A percentile compares a stretch with the other conserved stretches of the same genome.
Conservation (phyloP, 2,329 filamentous ascomycete species). For the Trichophyton verrucosum region DNA sequence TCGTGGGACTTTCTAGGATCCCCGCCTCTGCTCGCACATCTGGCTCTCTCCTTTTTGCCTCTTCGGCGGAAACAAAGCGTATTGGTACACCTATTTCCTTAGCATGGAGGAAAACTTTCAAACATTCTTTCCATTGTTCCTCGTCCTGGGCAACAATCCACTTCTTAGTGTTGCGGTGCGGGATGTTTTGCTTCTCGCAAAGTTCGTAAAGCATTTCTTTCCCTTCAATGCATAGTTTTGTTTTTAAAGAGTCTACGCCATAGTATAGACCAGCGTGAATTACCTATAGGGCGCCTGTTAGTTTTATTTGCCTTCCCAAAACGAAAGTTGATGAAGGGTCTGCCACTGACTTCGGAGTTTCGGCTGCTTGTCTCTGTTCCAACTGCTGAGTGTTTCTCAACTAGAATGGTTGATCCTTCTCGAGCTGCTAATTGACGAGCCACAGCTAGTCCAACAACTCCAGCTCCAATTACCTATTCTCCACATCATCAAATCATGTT, state of each 20-base stretch:
- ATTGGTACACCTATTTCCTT: slow-evolving; percentile 53
- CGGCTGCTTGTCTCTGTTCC: slow-evolving; percentile 81
- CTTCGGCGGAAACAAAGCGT: slow-evolving; percentile 51
- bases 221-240: slow-evolving; percentile 66
- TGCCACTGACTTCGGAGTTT: slow-evolving; percentile 60
- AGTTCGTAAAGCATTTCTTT: slow-evolving; percentile 66
- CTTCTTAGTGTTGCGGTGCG: slow-evolving; percentile 67
- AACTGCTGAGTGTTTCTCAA: slow-evolving; percentile 63
- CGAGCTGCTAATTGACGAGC: slow-evolving; percentile 57
- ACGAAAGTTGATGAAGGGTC: neutral
- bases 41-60: slow-evolving; percentile 57
- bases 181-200: slow-evolving; percentile 55
- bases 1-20: slow-evolving; percentile 70
- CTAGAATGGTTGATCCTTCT: slow-evolving; percentile 56
- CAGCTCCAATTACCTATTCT: slow-evolving; percentile 50
- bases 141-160: slow-evolving; percentile 86
- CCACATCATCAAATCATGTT: slow-evolving; percentile 1
- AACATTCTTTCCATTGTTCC: slow-evolving; percentile 50
- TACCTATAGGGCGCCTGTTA: slow-evolving; percentile 42
- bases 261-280: slow-evolving; percentile 96
- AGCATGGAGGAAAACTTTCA: slow-evolving; percentile 43
- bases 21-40: slow-evolving; percentile 59
- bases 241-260: slow-evolving; percentile 62
- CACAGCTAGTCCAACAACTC: slow-evolving; percentile 68
- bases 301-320: neutral